Base-by-base conservation (phyloP, 345 rosid species). In the Brassica napus region DNA sequence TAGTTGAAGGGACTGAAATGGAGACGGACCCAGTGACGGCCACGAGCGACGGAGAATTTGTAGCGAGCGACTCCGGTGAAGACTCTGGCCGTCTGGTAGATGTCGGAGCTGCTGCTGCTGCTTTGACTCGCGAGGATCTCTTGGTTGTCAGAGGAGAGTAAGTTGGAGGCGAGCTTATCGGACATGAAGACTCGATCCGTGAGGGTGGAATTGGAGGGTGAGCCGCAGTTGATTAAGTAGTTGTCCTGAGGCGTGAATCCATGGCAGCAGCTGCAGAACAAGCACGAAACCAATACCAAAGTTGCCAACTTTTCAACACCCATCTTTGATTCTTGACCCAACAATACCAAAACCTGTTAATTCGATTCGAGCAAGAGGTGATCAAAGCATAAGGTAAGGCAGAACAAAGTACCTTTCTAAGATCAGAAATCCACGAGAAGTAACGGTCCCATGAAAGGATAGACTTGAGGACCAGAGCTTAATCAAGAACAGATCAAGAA, bases 21-120 rank as follows among this genome's bases (percentile, higher is more conserved):
- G 23, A 95, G 89, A 61, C 99, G 98, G 78, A 95, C 91, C 97
- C 97, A 95, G 74, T 91, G 96, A 69, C 99, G 86, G 58, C 96
- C 99, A 74, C 79, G 85, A 63, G 81, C 26, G 52, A 95, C 77
- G 4, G 90, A 35, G 78, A 95, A 89, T 57, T 86, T 85, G 89
- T 91, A 95, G 79, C 59, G 84, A 0, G 99, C 81, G 71, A 85
- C 84, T 67, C 69, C 82, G 1, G 85, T 80, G 74, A 93, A 86
- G 85, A 95, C 82, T 83, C 93, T 86, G 0, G 97, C 98, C 1
- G 99, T 89, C 57, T 83, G 88, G 87, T 95, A 90, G 39, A 95
- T 84, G 35, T 47, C 83, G 2, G 91, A n/a, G n/a, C n/a, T 54
- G 14, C 12, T 23, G 8, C 14, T 10, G 8, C n/a, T 10, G 70